phyloP scores from a whole-genome alignment of 2,329 filamentous ascomycete species.

The Blastomyces silverae region DNA sequence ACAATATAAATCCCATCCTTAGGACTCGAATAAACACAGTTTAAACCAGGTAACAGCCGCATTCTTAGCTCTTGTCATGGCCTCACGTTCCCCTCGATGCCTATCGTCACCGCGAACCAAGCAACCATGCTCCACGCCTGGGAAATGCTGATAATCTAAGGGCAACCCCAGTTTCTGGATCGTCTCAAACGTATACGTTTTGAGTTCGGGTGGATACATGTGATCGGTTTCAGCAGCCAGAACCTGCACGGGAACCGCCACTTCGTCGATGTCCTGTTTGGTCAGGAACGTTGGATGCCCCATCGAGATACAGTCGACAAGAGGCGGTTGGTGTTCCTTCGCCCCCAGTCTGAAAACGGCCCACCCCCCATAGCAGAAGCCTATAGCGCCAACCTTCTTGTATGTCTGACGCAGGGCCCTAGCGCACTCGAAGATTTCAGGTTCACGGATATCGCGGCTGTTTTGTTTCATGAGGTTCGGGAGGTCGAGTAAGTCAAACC shows the following conservation, averaged over 20 bases:
- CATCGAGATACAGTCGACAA: slow-evolving; percentile 44
- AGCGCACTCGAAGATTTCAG: slow-evolving; percentile 34
- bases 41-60: slow-evolving; percentile 44
- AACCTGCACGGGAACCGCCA: slow-evolving; percentile 48
- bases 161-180: slow-evolving; percentile 36
- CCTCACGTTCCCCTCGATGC: slow-evolving; percentile 38
- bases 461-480: slow-evolving; percentile 1
- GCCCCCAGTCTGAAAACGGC: slow-evolving; percentile 44
- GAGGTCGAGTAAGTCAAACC: background rate
- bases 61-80: slow-evolving; percentile 45
- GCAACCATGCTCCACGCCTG: slow-evolving; percentile 45
- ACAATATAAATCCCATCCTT: background rate
- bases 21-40: slow-evolving; percentile 17
- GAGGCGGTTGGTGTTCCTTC: slow-evolving; percentile 30
- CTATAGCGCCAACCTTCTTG: slow-evolving; percentile 40
- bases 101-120: slow-evolving; percentile 40
- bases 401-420: slow-evolving; percentile 29
- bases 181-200: slow-evolving; percentile 38
- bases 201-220: slow-evolving; percentile 43
- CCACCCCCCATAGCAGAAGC: slow-evolving; percentile 51
- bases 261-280: slow-evolving; percentile 42
- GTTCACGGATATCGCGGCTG: slow-evolving; percentile 35
- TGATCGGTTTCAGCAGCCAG: slow-evolving; percentile 47
- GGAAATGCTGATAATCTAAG: slow-evolving; percentile 49
- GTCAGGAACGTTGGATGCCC: slow-evolving; percentile 44